A percentile compares a stretch with the other conserved stretches of the same genome.
Evolutionary conservation across 129 eudicot species (phyloP).

Genomic region (Centaurea solstitialis): DNA sequence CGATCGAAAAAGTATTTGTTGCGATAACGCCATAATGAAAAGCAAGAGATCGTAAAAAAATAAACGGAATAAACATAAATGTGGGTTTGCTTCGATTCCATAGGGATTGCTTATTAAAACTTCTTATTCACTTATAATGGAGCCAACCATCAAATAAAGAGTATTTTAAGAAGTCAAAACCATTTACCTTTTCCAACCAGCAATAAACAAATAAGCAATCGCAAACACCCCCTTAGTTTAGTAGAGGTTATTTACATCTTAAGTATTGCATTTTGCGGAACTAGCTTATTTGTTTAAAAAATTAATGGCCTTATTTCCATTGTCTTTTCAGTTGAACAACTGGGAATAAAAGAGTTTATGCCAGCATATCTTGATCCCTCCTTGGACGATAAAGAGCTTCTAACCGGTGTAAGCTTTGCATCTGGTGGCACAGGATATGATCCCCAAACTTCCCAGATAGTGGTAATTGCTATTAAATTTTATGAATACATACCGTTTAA

Average conservation of each 20-base stretch:
- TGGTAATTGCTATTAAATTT: constrained; percentile 30
- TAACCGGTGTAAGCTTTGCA: constrained; percentile 8
- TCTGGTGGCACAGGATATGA: constrained; percentile 86
- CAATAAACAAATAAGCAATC: too few relatives aligned
- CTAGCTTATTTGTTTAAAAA: background rate
- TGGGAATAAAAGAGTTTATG: constrained; percentile 58
- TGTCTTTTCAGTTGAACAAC: constrained; percentile 48
- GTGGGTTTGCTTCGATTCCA: too few relatives aligned
- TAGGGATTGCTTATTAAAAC: too few relatives aligned
- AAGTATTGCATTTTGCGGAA: background rate
- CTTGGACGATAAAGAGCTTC: constrained; percentile 42
- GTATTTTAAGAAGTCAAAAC: too few relatives aligned
- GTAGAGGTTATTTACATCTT: background rate
- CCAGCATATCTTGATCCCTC: constrained; percentile 75
- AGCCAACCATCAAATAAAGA: too few relatives aligned
- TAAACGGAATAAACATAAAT: too few relatives aligned
- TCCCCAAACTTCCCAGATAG: constrained; percentile 56
- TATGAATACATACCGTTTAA: background rate
- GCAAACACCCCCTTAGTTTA: too few relatives aligned
- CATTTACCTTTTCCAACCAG: too few relatives aligned
- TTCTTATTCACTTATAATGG: too few relatives aligned
- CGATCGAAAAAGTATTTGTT: too few relatives aligned
- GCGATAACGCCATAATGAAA: too few relatives aligned
- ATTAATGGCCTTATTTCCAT: background rate
- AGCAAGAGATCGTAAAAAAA: too few relatives aligned